Evolutionary conservation across 1,284 basidiomycete genomes (phyloP), one percentile per base, ranked within the genome.

Genomic region (Hemileia vastatrix): DNA sequence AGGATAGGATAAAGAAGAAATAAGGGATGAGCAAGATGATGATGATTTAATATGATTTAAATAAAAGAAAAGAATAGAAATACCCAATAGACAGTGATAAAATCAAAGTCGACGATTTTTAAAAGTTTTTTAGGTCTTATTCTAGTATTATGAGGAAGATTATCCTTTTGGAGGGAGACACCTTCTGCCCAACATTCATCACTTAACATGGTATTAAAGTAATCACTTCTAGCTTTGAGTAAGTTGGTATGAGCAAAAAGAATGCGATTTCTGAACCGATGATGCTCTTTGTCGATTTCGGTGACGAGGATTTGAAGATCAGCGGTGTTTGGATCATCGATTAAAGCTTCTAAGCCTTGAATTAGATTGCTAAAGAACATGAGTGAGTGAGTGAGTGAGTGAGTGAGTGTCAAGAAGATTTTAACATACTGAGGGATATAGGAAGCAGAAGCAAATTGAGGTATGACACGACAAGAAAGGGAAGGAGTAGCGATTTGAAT

Each of bases 161-260:
- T 9, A 31, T 56, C 23, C 21, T 23, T 1, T 60, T 64, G 3
- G 4, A 70, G 71, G 0, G 76, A 13, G 2, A 71, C 68, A 51
- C 79, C 83, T 74, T 88, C 86, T 4, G 82, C 76, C 71, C 88
- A 90, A 0, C 83, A 81, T 33, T 58, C 57, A 0, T 86, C 87
- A 31, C 81, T 78, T 19, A 91, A 79, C 83, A 90, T 86, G 1
- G 85, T 86, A 1, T 83, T 80, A 71, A 90, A 90, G 70, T 90
- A 90, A 56, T 89, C 87, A 21, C 86, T 86, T 21, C 87, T 78
- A 9, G 81, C 80, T 48, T 78, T 82, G 19, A 90, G 80, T 47
- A 90, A 84, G 70, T 87, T 84, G 1, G 85, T 84, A 75, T 91
- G 88, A 0, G 87, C 87, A 75, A 88, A 90, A 27, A 92, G 82